Evolutionary conservation across 371 early-diverging fungal genomes (phyloP).

Genomic region (Mortierella sp.): DNA sequence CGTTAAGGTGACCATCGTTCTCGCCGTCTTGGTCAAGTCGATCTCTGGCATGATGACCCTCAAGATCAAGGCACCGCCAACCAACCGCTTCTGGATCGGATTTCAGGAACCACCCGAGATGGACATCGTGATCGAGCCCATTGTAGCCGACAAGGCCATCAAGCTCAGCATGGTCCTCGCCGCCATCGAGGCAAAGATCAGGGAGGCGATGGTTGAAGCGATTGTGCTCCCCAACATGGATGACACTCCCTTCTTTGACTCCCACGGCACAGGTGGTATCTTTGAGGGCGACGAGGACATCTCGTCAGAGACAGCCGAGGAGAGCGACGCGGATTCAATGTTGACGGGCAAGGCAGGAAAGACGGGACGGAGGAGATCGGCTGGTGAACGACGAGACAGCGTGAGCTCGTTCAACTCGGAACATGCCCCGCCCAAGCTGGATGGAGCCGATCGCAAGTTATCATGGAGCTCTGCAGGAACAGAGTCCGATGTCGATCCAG

Average conservation of each 20-base stretch:
- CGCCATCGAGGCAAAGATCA: conserved; percentile 87
- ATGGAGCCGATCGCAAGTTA: conserved; percentile 10
- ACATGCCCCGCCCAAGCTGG: conserved; percentile 19
- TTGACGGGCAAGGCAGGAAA: conserved; percentile 17
- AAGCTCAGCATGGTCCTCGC: conserved; percentile 84
- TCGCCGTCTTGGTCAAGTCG: conserved; percentile 79
- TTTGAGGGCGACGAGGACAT: conserved; percentile 66
- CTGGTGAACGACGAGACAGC: conserved; percentile 31
- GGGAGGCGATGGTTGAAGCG: conserved; percentile 84
- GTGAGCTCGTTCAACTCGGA: conserved; percentile 43
- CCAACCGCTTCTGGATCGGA: conserved; percentile 92
- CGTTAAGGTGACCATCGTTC: conserved; percentile 81
- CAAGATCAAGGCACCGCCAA: conserved; percentile 87
- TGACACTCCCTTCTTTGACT: conserved; percentile 86
- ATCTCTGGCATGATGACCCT: conserved; percentile 83
- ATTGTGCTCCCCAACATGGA: conserved; percentile 94
- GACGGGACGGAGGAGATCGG: neutral
- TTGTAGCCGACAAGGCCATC: conserved; percentile 88
- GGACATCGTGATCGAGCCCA: conserved; percentile 86
- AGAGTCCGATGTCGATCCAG: conserved; percentile 47
- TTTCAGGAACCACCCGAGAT: conserved; percentile 87
- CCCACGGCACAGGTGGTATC: conserved; percentile 74
- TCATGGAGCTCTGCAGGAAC: conserved; percentile 49
- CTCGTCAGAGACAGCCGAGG: conserved; percentile 27
- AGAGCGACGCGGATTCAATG: conserved; percentile 38